Percentiles rank a stretch among this genome's conserved stretches.
These are phyloP conservation scores for Lentinula guzmanii DNA, from an alignment of 768 basidiomycete species.

Conservation along the genomic window DNA sequence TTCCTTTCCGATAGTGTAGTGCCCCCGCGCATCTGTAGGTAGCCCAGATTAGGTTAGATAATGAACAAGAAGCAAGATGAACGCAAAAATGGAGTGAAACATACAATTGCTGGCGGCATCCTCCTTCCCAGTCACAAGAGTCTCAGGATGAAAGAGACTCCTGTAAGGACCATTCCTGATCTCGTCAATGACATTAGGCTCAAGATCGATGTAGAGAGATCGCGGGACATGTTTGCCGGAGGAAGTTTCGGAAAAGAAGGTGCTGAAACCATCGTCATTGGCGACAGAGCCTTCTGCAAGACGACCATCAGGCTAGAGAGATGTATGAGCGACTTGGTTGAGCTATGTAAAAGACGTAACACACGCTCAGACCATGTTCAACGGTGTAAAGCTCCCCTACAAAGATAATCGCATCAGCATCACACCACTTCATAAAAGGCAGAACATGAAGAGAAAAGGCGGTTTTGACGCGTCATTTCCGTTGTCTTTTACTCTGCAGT, in stretches of 20 bases:
- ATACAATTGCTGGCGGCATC: slow-evolving; percentile 99
- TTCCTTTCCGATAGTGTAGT: slow-evolving; percentile 99
- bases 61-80: not conserved
- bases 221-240: slow-evolving; percentile 97
- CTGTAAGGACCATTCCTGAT: slow-evolving; percentile 94
- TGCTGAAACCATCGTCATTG: slow-evolving; percentile 91
- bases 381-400: slow-evolving; percentile 98
- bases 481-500: not conserved
- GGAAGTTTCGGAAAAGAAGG: slow-evolving; percentile 98
- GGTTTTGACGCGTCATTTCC: slow-evolving; percentile 17
- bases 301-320: slow-evolving; percentile 85
- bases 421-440: slow-evolving; percentile 20
- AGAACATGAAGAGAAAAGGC: slow-evolving; percentile 25
- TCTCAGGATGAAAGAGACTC: slow-evolving; percentile 98
- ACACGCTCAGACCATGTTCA: slow-evolving; percentile 95
- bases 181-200: slow-evolving; percentile 97
- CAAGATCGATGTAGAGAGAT: slow-evolving; percentile 94
- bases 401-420: slow-evolving; percentile 29
- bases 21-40: slow-evolving; percentile 91
- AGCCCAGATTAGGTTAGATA: not conserved
- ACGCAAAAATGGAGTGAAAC: slow-evolving; percentile 12
- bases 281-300: slow-evolving; percentile 73
- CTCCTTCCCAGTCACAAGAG: slow-evolving; percentile 97
- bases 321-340: slow-evolving; percentile 14
- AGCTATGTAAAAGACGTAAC: slow-evolving; percentile 21